Percentiles rank a stretch among this genome's conserved stretches.
These are phyloP conservation scores for Lineolata rhizophorae DNA, from an alignment of 495 filamentous ascomycete genomes.

Conservation along the genomic window DNA sequence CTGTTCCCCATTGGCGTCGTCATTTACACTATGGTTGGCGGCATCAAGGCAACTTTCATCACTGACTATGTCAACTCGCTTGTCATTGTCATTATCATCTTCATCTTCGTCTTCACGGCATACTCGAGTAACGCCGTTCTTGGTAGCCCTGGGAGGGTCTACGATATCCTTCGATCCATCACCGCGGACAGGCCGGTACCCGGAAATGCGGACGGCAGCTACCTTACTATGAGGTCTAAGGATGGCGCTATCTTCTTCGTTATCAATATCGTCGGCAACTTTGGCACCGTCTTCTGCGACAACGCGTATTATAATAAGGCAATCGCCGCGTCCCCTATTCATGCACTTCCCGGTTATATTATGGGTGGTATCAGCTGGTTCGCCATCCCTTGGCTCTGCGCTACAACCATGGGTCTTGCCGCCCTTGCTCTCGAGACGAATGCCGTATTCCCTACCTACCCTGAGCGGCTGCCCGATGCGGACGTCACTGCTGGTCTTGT, in stretches of 20 bases:
- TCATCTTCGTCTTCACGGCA: constrained; percentile 73
- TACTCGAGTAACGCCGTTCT: constrained; percentile 57
- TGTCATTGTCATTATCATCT: constrained; percentile 70
- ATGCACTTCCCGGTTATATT: too few species aligned
- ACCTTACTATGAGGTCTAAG: constrained; percentile 73
- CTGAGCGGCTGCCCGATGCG: constrained; percentile 2
- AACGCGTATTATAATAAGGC: constrained; percentile 20
- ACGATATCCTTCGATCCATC: constrained; percentile 57
- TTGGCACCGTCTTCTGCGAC: constrained; percentile 56
- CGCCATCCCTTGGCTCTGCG: constrained; percentile 6
- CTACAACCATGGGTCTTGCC: constrained; percentile 6
- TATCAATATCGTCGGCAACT: constrained; percentile 54
- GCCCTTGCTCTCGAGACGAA: constrained; percentile 6
- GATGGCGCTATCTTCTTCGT: constrained; percentile 91
- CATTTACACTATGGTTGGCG: constrained; percentile 42
- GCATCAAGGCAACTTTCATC: constrained; percentile 54
- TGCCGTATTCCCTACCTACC: constrained; percentile 5
- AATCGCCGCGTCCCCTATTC: constrained; percentile 8
- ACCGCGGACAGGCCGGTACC: constrained; percentile 49
- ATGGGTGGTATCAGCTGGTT: constrained; percentile 5
- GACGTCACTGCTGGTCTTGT: constrained; percentile 7
- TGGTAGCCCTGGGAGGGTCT: constrained; percentile 62
- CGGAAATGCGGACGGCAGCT: constrained; percentile 70
- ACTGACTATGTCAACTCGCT: constrained; percentile 79
- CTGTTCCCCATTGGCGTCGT: constrained; percentile 73